phyloP scores from a whole-genome alignment of 2,329 filamentous ascomycete genomes.

The Ambrosiella xylebori region DNA sequence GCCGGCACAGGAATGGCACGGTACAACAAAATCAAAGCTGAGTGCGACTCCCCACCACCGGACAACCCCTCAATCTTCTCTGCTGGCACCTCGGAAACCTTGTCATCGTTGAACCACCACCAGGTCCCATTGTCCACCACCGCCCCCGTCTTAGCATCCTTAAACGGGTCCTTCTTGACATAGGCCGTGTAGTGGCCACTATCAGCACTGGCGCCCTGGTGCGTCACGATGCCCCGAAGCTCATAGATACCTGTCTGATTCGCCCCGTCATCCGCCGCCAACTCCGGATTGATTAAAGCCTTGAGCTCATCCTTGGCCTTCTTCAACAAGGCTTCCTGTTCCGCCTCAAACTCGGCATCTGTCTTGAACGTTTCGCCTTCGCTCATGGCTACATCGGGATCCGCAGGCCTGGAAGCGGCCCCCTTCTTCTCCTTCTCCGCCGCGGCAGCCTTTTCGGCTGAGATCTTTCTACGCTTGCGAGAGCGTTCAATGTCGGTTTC shows the following conservation, averaged over 20 bases:
- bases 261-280: slow-evolving; percentile 60
- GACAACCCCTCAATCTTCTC: slow-evolving; percentile 84
- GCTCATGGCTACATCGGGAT: slow-evolving; percentile 55
- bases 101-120: slow-evolving; percentile 99
- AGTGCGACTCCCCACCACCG: slow-evolving; percentile 78
- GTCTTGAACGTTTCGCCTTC: slow-evolving; percentile 64
- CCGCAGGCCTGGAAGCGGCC: slow-evolving; percentile 26
- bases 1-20: slow-evolving; percentile 52
- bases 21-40: slow-evolving; percentile 66
- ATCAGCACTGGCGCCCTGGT: slow-evolving; percentile 91
- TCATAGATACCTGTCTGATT: slow-evolving; percentile 95
- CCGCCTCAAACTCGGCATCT: slow-evolving; percentile 79
- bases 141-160: slow-evolving; percentile 63
- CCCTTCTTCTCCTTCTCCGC: slow-evolving; percentile 18
- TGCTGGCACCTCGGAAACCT: slow-evolving; percentile 75
- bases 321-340: slow-evolving; percentile 58
- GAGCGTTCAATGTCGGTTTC: slow-evolving; percentile 83
- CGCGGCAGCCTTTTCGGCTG: slow-evolving; percentile 33
- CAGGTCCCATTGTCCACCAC: slow-evolving; percentile 79
- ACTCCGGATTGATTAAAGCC: slow-evolving; percentile 54
- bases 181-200: slow-evolving; percentile 97
- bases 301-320: slow-evolving; percentile 78
- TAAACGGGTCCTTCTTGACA: slow-evolving; percentile 69
- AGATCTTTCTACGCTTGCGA: slow-evolving; percentile 71
- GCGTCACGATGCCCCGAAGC: slow-evolving; percentile 81